Base-by-base conservation (phyloP, 2,329 filamentous ascomycete genomes). In the Apiospora malaysiana region DNA sequence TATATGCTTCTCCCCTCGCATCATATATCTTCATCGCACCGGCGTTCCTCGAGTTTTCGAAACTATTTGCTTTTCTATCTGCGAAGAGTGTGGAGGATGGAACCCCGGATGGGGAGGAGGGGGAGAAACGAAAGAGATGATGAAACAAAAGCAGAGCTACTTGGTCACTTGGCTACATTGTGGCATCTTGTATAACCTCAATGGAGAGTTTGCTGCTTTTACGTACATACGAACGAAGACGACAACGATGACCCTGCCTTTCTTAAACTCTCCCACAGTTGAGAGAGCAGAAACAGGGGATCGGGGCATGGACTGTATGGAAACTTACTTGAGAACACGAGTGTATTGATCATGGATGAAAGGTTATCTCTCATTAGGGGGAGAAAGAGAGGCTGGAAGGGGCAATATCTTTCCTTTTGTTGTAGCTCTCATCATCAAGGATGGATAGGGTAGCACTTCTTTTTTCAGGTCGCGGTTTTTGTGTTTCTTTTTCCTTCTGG, bases 11-110 rank as follows among this genome's bases (percentile, higher is more conserved):
- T 51, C 66, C 9, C 45, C 45, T 56, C 46, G 67, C 67, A 56
- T 51, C 67, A 68, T 68, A 68, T 27, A 68, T 56, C 37, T 49
- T 68, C 67, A 68, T 68, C 46, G 37, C 47, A 40, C 68, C 68
- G 68, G 68, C 68, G 68, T 69, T 69, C 67, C 27, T 51, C 67
- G 45, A 37, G 45, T 42, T 68, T 25, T 68, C 56, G 56, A 63
- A 63, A n/a, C 32, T 25, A 56, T 56, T 51, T 68, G 32, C 56
- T 68, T 56, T 32, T 37, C 56, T 40, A 12, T 40, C 9, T 63
- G 56, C 56, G 18, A 40, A 63, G 56, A 32, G 56, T 32, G 21
- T 32, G 51, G 56, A 63, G 32, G 32, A 37, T 18, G 21, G 21
- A 40, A n/a, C 40, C 2, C 16, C 42, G 56, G 27, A 63, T 40